A percentile compares a stretch with the other conserved stretches of the same genome.
phyloP scores from a whole-genome alignment of 2,329 filamentous ascomycete species.

The Dichotomopilus funicola region DNA sequence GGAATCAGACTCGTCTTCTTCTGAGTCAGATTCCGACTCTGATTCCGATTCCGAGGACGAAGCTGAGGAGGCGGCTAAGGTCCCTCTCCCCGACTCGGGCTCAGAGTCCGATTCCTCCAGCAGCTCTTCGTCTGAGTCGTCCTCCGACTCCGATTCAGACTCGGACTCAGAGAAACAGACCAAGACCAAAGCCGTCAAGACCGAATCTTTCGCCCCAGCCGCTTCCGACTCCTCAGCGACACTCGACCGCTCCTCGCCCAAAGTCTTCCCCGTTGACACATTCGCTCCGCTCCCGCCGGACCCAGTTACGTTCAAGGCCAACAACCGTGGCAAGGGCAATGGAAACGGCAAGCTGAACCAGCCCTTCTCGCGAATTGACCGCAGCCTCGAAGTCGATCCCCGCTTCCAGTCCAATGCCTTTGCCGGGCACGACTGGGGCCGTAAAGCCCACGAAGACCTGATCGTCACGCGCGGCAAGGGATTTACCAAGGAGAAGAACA shows the following conservation, averaged over 20 bases:
- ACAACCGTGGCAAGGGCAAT: slow-evolving; percentile 40
- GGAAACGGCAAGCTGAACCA: slow-evolving; percentile 43
- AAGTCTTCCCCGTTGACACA: slow-evolving; percentile 33
- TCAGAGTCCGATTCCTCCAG: slow-evolving; percentile 30
- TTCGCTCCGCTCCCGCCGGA: slow-evolving; percentile 49
- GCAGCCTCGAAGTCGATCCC: slow-evolving; percentile 60
- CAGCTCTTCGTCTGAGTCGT: slow-evolving; percentile 31
- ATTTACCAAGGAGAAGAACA: slow-evolving; percentile 99
- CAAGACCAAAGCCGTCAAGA: slow-evolving; percentile 10
- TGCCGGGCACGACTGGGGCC: slow-evolving; percentile 78
- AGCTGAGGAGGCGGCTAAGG: slow-evolving; percentile 22
- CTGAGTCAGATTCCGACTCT: slow-evolving; percentile 19
- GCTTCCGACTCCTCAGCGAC: slow-evolving; percentile 40
- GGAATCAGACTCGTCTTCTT: slow-evolving; percentile 14
- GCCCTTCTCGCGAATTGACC: slow-evolving; percentile 73
- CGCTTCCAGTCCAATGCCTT: slow-evolving; percentile 74
- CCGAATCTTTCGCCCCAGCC: background rate
- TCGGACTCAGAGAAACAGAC: slow-evolving; percentile 8
- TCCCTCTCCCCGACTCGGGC: slow-evolving; percentile 26
- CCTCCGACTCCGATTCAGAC: slow-evolving; percentile 27
- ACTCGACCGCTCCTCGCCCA: slow-evolving; percentile 44
- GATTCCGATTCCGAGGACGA: slow-evolving; percentile 28
- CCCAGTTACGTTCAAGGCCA: slow-evolving; percentile 32
- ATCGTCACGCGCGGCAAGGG: slow-evolving; percentile 90
- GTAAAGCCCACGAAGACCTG: slow-evolving; percentile 79